Conservation (phyloP, 1,284 basidiomycete genomes). For the Ganoderma boninense region DNA sequence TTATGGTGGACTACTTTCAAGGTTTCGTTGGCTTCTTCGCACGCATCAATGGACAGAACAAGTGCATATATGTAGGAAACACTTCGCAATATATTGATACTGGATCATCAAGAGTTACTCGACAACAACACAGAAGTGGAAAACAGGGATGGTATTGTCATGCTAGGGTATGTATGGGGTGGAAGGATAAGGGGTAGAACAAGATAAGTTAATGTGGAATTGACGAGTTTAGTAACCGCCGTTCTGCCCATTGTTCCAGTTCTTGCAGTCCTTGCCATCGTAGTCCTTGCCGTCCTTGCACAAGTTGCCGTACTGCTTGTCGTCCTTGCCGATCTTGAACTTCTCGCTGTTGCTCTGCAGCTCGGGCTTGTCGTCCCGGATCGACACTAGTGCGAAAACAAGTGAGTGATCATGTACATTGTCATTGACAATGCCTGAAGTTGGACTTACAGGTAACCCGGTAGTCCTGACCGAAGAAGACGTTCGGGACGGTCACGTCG, state of each 20-base stretch:
- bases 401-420: background rate
- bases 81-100: background rate
- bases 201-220: no score
- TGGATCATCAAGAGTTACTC: background rate
- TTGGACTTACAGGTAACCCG: background rate
- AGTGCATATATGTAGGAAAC: background rate
- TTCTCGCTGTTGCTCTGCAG: slow-evolving; percentile 1
- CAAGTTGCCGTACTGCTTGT: background rate
- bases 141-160: background rate
- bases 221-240: background rate
- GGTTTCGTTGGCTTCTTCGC: background rate
- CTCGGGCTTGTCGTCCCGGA: background rate
- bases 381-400: background rate
- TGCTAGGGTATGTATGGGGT: background rate
- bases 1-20: background rate
- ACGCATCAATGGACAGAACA: background rate
- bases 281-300: background rate
- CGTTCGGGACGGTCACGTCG: background rate
- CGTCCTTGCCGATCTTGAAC: background rate
- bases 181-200: background rate
- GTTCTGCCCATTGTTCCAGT: background rate
- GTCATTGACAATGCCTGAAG: background rate
- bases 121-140: background rate
- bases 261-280: background rate
- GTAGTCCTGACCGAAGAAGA: background rate